Evolutionary conservation across 1,284 basidiomycete species (phyloP).

Genomic region (Moesziomyces aphidis): DNA sequence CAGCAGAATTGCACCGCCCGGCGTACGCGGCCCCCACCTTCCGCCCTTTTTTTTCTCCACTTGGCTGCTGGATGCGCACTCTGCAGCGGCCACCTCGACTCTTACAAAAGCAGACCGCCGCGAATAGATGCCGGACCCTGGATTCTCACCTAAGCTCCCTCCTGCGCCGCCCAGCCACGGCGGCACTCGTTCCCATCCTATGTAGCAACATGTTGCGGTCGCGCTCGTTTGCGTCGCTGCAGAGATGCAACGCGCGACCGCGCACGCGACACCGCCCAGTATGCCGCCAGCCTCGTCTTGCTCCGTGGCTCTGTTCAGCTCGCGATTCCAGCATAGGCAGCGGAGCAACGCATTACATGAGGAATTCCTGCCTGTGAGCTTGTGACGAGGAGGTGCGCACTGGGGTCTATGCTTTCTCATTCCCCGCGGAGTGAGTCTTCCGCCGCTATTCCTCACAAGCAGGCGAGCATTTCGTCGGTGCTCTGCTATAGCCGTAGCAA

Average conservation of each 20-base stretch:
- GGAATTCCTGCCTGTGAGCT: too few relatives aligned
- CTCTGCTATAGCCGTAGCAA: too few relatives aligned
- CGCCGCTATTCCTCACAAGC: too few relatives aligned
- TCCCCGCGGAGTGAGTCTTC: too few relatives aligned
- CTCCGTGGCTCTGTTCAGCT: not conserved
- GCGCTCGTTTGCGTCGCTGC: slow-evolving; percentile 22
- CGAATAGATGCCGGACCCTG: slow-evolving; percentile 20
- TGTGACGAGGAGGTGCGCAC: too few relatives aligned
- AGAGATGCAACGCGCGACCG: slow-evolving; percentile 11
- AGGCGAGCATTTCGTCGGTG: too few relatives aligned
- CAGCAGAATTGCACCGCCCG: not conserved
- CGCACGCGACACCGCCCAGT: not conserved
- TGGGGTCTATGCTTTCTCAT: too few relatives aligned
- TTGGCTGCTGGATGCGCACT: not conserved
- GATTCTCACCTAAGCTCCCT: slow-evolving; percentile 29
- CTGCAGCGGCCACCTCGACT: too few relatives aligned
- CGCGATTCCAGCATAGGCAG: not conserved
- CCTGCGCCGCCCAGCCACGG: not conserved
- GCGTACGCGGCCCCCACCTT: not conserved
- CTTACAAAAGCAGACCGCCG: slow-evolving; percentile 18
- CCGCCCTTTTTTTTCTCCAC: slow-evolving; percentile 4
- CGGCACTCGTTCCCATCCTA: not conserved
- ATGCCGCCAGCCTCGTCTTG: not conserved
- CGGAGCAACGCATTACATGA: too few relatives aligned
- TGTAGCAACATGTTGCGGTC: too few relatives aligned